These are phyloP conservation scores for Rhodosporidiobolus sp. DNA, from an alignment of 768 basidiomycete genomes.

Conservation along the genomic window DNA sequence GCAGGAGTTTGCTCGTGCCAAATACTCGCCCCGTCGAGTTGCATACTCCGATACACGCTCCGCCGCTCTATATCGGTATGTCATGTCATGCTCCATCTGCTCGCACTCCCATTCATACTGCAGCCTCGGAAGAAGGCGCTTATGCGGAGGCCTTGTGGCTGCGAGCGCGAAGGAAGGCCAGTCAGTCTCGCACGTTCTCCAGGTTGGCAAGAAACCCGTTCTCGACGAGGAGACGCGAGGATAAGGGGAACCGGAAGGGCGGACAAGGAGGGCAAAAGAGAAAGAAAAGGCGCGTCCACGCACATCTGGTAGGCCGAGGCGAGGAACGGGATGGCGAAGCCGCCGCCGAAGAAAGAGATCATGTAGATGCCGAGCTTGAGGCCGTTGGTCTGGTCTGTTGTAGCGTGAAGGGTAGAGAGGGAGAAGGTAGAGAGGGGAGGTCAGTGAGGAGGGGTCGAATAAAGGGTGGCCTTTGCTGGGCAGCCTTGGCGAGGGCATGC, in stretches of 20 bases:
- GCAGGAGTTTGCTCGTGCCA: too few relatives aligned
- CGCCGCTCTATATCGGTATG: too few relatives aligned
- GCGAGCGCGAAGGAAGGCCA: not conserved
- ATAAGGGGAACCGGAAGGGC: not conserved
- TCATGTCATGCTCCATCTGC: too few relatives aligned
- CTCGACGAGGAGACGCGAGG: not conserved
- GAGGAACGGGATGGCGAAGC: conserved; percentile 27
- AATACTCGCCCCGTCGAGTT: too few relatives aligned
- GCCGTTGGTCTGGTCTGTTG: conserved; percentile 35
- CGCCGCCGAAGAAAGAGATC: conserved; percentile 29
- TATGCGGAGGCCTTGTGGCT: conserved; percentile 6
- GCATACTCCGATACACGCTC: too few relatives aligned
- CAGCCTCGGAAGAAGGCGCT: not conserved
- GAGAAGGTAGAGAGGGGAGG: not conserved
- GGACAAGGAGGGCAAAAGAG: not conserved
- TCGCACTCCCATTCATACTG: too few relatives aligned
- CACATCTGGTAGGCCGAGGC: conserved; percentile 29
- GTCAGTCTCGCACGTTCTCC: too few relatives aligned
- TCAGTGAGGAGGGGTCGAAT: not conserved
- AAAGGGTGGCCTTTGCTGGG: too few relatives aligned
- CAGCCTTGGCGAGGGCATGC: too few relatives aligned
- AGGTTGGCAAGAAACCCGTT: too few relatives aligned
- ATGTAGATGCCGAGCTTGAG: conserved; percentile 35
- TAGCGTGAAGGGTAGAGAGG: not conserved
- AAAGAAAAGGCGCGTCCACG: not conserved